phyloP scores from a whole-genome alignment of 176 grass and related monocot species.

The Phoenix dactylifera region DNA sequence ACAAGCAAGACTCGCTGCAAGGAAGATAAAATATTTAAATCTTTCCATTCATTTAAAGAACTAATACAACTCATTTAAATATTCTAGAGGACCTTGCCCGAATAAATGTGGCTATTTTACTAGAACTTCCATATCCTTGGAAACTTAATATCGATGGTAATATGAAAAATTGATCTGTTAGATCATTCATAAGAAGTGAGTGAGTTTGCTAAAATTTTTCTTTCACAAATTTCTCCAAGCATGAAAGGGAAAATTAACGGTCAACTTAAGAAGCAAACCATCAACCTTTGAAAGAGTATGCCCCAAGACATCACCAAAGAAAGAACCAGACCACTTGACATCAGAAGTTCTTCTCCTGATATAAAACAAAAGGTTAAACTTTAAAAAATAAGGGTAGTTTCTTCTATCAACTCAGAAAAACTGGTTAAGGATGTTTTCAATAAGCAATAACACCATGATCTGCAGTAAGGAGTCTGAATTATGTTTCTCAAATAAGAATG shows the following conservation, averaged over 20 bases:
- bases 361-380: conserved; percentile 19
- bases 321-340: conserved; percentile 67
- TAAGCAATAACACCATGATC: too few relatives aligned
- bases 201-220: conserved; percentile 7
- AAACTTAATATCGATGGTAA: conserved; percentile 29
- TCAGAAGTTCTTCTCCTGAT: conserved; percentile 69
- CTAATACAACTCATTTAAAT: conserved; percentile 10
- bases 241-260: neutral
- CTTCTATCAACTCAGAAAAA: too few relatives aligned
- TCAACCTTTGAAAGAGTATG: conserved; percentile 63
- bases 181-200: conserved; percentile 1
- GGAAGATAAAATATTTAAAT: neutral
- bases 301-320: conserved; percentile 75
- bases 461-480: too few relatives aligned
- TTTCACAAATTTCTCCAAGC: neutral
- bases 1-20: conserved; percentile 73
- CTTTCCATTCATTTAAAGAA: conserved; percentile 5
- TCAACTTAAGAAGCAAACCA: neutral
- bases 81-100: conserved; percentile 45
- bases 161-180: conserved; percentile 29
- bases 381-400: too few relatives aligned
- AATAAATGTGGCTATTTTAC: conserved; percentile 61
- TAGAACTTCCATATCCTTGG: conserved; percentile 36
- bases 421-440: too few relatives aligned
- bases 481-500: too few relatives aligned